These are phyloP conservation scores for Phaeophleospora eucalypticola DNA, from an alignment of 2,329 filamentous ascomycete species.

Conservation along the genomic window DNA sequence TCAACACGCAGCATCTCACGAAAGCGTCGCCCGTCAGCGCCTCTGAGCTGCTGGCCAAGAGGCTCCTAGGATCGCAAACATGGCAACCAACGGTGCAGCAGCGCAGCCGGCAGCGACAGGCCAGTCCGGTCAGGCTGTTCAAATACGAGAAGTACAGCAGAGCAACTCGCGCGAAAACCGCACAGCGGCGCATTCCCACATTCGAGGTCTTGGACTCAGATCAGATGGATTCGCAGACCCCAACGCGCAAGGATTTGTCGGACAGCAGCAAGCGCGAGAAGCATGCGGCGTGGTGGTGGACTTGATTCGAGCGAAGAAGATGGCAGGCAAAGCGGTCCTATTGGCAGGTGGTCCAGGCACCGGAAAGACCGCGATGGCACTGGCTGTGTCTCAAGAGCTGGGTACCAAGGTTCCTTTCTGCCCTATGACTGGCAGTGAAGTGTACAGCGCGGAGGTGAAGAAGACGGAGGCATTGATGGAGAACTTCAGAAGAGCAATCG, in stretches of 20 bases:
- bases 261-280: constrained; percentile 85
- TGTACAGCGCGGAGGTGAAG: constrained; percentile 97
- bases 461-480: constrained; percentile 99
- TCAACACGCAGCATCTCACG: too few species aligned
- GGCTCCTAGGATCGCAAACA: constrained; percentile 1
- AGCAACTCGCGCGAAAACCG: constrained; percentile 70
- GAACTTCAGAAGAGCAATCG: constrained; percentile 95
- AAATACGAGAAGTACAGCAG: constrained; percentile 34
- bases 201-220: constrained; percentile 87
- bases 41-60: too few species aligned
- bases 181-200: constrained; percentile 95
- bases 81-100: constrained; percentile 26
- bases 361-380: constrained; percentile 91
- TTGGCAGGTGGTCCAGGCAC: constrained; percentile 93
- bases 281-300: constrained; percentile 95
- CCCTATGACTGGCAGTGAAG: constrained; percentile 94
- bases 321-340: constrained; percentile 90
- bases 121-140: constrained; percentile 27
- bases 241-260: constrained; percentile 78
- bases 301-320: constrained; percentile 91
- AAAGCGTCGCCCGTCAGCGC: too few species aligned
- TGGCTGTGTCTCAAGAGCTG: constrained; percentile 93
- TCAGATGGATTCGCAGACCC: constrained; percentile 80
- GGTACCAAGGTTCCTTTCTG: constrained; percentile 98
- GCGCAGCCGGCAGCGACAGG: constrained; percentile 20